Evolutionary conservation across 2,329 filamentous ascomycete genomes (phyloP).

Genomic region (Lomentospora prolificans): DNA sequence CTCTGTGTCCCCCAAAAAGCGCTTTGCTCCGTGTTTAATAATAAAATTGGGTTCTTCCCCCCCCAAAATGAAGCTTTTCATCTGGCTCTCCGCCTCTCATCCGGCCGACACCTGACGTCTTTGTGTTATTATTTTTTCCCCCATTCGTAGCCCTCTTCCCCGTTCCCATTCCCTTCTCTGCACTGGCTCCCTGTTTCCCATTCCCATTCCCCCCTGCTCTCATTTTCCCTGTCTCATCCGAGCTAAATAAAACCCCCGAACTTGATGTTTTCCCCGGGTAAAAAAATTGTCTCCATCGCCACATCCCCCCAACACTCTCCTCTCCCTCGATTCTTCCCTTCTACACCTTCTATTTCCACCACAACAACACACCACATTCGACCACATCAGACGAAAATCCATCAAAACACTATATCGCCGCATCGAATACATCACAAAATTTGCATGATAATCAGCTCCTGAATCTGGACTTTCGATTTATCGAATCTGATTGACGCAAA

Average conservation of each 20-base stretch:
- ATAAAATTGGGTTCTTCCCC: conserved; percentile 5
- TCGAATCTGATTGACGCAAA: conserved; percentile 14
- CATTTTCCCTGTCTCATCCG: conserved; percentile 8
- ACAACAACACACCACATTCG: conserved; percentile 17
- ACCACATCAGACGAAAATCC: conserved; percentile 22
- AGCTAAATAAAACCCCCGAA: conserved; percentile 9
- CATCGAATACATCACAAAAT: conserved; percentile 26
- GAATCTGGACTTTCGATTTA: conserved; percentile 10
- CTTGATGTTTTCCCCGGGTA: conserved; percentile 7
- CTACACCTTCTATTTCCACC: conserved; percentile 3
- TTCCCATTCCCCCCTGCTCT: conserved; percentile 1
- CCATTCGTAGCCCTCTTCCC: not conserved
- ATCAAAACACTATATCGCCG: conserved; percentile 30
- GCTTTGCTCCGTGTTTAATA: conserved; percentile 9
- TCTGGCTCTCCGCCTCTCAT: not conserved
- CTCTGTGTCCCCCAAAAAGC: not conserved
- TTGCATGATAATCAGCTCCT: conserved; percentile 21
- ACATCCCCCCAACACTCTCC: not conserved
- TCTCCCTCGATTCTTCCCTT: conserved; percentile 2
- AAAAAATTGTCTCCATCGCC: conserved; percentile 5
- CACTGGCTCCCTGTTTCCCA: conserved; percentile 4
- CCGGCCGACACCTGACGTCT: conserved; percentile 7
- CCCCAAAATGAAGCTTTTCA: conserved; percentile 4
- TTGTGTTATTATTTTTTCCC: conserved; percentile 1
- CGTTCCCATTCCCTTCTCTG: not conserved